Conservation (phyloP, 2,329 filamentous ascomycete genomes). For the Paraphaeosphaeria minitans region DNA sequence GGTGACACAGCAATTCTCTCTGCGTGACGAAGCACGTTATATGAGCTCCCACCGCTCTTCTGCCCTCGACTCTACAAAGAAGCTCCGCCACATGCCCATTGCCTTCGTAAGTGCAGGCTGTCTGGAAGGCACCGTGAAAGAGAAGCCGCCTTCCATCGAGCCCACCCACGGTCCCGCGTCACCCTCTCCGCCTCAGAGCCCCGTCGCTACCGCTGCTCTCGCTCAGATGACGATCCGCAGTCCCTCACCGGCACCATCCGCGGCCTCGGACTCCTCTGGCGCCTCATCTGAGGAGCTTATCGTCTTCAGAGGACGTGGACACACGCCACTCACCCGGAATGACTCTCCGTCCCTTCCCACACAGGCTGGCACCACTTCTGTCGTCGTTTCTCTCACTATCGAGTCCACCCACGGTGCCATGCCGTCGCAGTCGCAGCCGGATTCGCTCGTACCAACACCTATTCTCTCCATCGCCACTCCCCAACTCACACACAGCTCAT, state of each 20-base stretch:
- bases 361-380: neutral
- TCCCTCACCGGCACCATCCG: slow-evolving; percentile 40
- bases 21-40: slow-evolving; percentile 64
- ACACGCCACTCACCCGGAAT: slow-evolving; percentile 10
- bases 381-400: slow-evolving; percentile 10
- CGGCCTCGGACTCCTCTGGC: slow-evolving; percentile 21
- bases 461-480: neutral
- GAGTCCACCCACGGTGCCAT: neutral
- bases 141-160: slow-evolving; percentile 30
- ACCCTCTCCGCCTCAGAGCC: neutral
- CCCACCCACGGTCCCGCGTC: neutral
- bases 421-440: slow-evolving; percentile 1
- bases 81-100: slow-evolving; percentile 61
- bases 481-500: slow-evolving; percentile 10
- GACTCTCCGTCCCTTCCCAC: neutral
- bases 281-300: slow-evolving; percentile 74
- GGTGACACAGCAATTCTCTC: slow-evolving; percentile 44
- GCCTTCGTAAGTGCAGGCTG: slow-evolving; percentile 65
- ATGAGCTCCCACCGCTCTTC: slow-evolving; percentile 57
- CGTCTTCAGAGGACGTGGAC: slow-evolving; percentile 41
- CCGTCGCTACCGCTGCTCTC: slow-evolving; percentile 31
- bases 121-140: slow-evolving; percentile 42
- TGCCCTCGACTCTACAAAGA: slow-evolving; percentile 53
- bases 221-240: slow-evolving; percentile 43
- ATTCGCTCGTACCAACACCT: neutral